Conservation (phyloP, 2,329 filamentous ascomycete species). For the Penicillium sp. region DNA sequence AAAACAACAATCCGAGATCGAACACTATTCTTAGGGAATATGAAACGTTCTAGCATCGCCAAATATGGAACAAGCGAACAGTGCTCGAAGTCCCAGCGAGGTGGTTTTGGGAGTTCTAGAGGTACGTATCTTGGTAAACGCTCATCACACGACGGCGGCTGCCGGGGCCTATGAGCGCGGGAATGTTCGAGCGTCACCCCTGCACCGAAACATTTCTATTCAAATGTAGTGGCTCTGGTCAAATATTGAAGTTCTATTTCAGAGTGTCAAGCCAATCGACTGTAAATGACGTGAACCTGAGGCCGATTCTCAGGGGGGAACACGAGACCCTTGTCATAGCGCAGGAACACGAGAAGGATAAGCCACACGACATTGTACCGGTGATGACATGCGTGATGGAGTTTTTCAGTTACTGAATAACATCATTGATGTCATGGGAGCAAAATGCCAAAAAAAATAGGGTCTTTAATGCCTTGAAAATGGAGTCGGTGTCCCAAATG, state of each 20-base stretch:
- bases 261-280: not conserved
- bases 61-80: constrained; percentile 10
- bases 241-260: constrained; percentile 10
- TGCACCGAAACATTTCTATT: constrained; percentile 2
- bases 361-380: constrained; percentile 15
- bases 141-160: constrained; percentile 15
- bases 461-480: not conserved
- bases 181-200: not conserved
- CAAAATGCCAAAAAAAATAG: not conserved
- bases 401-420: not conserved
- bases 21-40: constrained; percentile 6
- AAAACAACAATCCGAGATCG: not conserved
- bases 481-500: not conserved
- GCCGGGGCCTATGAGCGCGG: constrained; percentile 14
- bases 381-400: constrained; percentile 13
- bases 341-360: constrained; percentile 24
- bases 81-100: not conserved
- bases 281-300: constrained; percentile 13
- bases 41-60: not conserved
- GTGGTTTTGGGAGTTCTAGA: constrained; percentile 8
- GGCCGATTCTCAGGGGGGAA: constrained; percentile 3
- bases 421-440: not conserved
- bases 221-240: constrained; percentile 7
- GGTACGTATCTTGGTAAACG: constrained; percentile 18
- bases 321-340: constrained; percentile 18